A percentile compares a stretch with the other conserved stretches of the same genome.
Conservation (phyloP, 805 yeast species). For the Lipomyces spencermartinsiae region DNA sequence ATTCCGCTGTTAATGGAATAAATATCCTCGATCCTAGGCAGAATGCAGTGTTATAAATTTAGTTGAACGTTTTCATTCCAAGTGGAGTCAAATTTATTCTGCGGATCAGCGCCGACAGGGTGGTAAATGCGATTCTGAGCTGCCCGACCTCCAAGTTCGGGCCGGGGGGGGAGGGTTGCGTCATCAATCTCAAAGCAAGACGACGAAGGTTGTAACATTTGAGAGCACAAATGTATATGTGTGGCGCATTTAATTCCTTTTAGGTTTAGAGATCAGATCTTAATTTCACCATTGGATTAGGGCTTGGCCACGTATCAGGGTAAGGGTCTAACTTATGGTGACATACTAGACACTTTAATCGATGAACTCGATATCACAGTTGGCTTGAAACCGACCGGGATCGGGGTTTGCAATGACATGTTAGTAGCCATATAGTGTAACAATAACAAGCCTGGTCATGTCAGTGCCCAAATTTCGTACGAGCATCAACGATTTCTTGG, state of each 20-base stretch:
- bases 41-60: neutral
- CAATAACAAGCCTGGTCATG: constrained; percentile 19
- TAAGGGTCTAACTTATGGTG: too few relatives aligned
- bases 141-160: too few relatives aligned
- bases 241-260: neutral
- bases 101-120: too few relatives aligned
- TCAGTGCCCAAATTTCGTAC: constrained; percentile 38
- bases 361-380: neutral
- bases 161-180: too few relatives aligned
- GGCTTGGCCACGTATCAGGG: neutral
- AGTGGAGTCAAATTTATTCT: too few relatives aligned
- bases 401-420: neutral
- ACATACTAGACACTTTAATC: too few relatives aligned
- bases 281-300: neutral
- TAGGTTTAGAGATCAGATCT: neutral
- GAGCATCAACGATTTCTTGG: constrained; percentile 74
- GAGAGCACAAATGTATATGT: neutral
- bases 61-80: too few relatives aligned
- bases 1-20: neutral
- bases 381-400: too few relatives aligned
- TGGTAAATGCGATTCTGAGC: too few relatives aligned
- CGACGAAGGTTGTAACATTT: neutral
- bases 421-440: neutral
- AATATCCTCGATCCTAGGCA: neutral
- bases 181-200: too few relatives aligned